phyloP scores from a whole-genome alignment of 208 protist genomes.

The Spongospora subterranea region DNA sequence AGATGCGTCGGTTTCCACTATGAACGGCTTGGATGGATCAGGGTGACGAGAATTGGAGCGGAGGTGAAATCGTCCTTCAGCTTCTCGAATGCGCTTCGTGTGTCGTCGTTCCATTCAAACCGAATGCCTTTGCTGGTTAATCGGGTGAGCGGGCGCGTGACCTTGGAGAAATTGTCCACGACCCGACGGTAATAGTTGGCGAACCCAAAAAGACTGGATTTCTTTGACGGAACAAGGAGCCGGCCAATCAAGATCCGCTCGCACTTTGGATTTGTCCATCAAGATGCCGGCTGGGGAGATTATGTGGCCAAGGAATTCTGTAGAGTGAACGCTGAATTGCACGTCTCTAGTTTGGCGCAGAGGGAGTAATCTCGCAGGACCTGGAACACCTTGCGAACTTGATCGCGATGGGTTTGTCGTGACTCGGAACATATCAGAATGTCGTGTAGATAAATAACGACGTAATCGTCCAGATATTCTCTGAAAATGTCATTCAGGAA shows the following conservation, averaged over 20 bases:
- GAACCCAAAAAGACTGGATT: neutral
- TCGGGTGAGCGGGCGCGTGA: neutral
- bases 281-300: neutral
- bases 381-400: neutral
- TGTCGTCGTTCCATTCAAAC: neutral
- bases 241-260: neutral
- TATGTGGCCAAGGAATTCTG: neutral
- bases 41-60: neutral
- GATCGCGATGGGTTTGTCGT: neutral
- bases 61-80: neutral
- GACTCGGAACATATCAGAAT: neutral
- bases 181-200: neutral
- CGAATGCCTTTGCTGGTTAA: neutral
- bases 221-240: neutral
- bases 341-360: neutral
- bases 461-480: constrained; percentile 28
- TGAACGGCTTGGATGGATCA: neutral
- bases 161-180: neutral
- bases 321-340: neutral
- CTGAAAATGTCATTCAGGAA: constrained; percentile 61
- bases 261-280: neutral
- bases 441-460: neutral
- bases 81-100: neutral
- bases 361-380: neutral
- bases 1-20: neutral